Base-by-base conservation (phyloP, 2,329 filamentous ascomycete genomes). In the Hypoxylon sp. region DNA sequence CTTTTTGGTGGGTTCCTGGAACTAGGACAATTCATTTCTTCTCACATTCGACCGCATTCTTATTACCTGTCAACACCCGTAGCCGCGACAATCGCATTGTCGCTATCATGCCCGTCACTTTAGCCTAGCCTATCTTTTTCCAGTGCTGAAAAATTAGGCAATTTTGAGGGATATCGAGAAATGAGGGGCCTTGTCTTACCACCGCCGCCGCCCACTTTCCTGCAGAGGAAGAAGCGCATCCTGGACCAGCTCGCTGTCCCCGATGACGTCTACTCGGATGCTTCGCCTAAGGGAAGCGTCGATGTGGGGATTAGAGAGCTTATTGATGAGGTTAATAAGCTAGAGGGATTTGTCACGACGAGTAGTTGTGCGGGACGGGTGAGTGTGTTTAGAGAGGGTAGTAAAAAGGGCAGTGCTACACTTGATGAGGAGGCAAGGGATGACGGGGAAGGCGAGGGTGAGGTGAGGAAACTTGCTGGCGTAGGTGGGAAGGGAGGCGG, bases 311-410 rank as follows among this genome's bases (percentile, higher is more conserved):
- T 98, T 72, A 87, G 91, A 51, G 85, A 90, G 22, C 83, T 98
- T 60, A 94, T 98, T 68, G 85, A 86, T 56, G 89, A 92, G 72
- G 91, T 98, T 78, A 98, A 98, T 80, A 79, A 75, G 1, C 77
- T 91, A 5, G 86, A 90, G 1, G 94, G 93, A 1, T 87, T 95
- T 44, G 94, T 97, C 35, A 98, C 95, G 1, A 98, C 95, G 2
- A 97, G 94, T 81, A 97, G 94, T 80, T 98, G 95, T 79, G 92
- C 94, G 1, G 95, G 95, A 0, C 86, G 95, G 58, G 88, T 97
- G 51, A 95, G 92, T 71, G 92, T 98, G 3, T 98, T 97, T 76
- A 83, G 97, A 0, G 95, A 98, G 81, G 95, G 95, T 0, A 83
- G 82, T 49, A 91, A 89, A 75, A 82, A 79, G 73, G 71, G 55